Evolutionary conservation across 305 asterid genomes (phyloP), one percentile per base, ranked within the genome.

Genomic region (Solanum hybrid): DNA sequence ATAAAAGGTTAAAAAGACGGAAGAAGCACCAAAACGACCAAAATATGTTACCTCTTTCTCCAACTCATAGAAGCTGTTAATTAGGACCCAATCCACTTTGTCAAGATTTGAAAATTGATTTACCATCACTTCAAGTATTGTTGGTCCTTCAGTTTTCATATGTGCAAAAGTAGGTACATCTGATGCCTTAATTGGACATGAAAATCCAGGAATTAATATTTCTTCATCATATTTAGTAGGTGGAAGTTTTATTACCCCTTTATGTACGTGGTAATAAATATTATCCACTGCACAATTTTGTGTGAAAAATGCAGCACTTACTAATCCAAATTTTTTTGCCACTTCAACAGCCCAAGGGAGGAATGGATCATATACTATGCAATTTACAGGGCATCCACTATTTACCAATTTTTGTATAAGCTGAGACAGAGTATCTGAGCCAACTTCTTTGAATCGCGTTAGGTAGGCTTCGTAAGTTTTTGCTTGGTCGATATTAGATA

Each of bases 231-330:
- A 34, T 1, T 87, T 90, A 0, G 89, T 31, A 24, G 93, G 11
- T 8, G 96, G 93, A 86, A 92, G 89, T 7, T 88, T 37, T 88
- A 93, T 20, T 75, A 90, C 91, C 33, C 94, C 93, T 3, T 13
- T 87, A 17, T 78, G 89, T 45, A 70, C 93, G 17, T 91, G 92
- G 61, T 91, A 88, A 37, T 93, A 93, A 10, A 94, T 89, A 9
- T 32, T 79, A 83, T 93, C 93, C 83, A 94, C 96, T 32, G 92
- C 92, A 89, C 96, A 94, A 36, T 95, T 83, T 87, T 93, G 95
- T 73, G 96, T 94, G 87, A 94, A 94, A 78, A 94, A 93, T 3
- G 91, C 91, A 57, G 94, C 95, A 27, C 88, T 91, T 1, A 15
- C 24, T 14, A 94, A 10, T 14, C 91, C 93, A 36, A 89, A 79